Percentiles rank a stretch among this genome's conserved stretches.
Evolutionary conservation across 305 asterid species (phyloP).

Genomic region (Fraxinus nigra): DNA sequence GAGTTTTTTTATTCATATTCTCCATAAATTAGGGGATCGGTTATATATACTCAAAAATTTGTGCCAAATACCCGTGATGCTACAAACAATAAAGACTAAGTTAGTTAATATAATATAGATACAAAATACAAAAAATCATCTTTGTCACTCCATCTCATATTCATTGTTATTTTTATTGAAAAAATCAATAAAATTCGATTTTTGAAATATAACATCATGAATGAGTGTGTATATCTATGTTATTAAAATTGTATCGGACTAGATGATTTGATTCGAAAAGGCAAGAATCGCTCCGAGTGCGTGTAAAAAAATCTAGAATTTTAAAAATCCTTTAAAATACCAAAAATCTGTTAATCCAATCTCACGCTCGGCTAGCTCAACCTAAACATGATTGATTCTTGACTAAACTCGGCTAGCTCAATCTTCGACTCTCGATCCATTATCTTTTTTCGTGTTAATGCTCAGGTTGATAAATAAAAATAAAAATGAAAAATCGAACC

Average conservation of each 20-base stretch:
- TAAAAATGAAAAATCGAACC: slow-evolving; percentile 32
- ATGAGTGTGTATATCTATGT: too few relatives aligned
- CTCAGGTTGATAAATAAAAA: neutral
- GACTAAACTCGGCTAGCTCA: neutral
- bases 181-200: neutral
- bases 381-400: neutral
- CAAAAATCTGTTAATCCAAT: neutral
- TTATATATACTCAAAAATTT: too few relatives aligned
- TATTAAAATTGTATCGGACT: neutral
- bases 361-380: neutral
- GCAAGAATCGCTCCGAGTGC: neutral
- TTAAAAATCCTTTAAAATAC: neutral
- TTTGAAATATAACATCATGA: neutral
- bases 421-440: neutral
- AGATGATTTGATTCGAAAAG: too few relatives aligned
- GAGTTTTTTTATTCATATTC: neutral
- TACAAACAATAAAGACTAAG: too few relatives aligned
- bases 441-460: neutral
- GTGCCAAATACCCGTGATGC: neutral
- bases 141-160: neutral
- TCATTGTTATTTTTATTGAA: too few relatives aligned
- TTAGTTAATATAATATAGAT: too few relatives aligned
- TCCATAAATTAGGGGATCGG: neutral
- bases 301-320: too few relatives aligned
- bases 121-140: too few relatives aligned